Evolutionary conservation across 305 asterid genomes (phyloP).

Genomic region (Fraxinus dipetala): DNA sequence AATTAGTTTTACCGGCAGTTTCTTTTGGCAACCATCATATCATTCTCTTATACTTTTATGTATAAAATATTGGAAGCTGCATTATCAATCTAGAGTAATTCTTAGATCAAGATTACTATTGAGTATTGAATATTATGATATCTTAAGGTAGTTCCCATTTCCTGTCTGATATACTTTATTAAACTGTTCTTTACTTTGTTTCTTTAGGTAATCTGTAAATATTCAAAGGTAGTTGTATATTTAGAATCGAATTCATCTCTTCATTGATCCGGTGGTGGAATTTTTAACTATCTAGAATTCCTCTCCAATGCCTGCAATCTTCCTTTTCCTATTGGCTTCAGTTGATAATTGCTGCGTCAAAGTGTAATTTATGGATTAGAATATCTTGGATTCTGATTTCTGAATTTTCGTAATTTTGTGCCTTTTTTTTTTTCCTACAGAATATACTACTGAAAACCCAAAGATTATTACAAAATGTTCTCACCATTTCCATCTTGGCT

Average conservation of each 20-base stretch:
- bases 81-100: not conserved
- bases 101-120: not conserved
- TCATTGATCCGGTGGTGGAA: not conserved
- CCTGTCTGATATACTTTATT: not conserved
- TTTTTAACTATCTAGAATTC: slow-evolving; percentile 5
- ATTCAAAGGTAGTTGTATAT: not conserved
- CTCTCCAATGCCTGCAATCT: not conserved
- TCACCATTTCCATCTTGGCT: slow-evolving; percentile 93
- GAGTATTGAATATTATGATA: not conserved
- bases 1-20: not conserved
- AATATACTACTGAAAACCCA: slow-evolving; percentile 74
- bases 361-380: not conserved
- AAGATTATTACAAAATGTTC: slow-evolving; percentile 70
- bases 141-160: not conserved
- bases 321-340: slow-evolving; percentile 8
- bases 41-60: not conserved
- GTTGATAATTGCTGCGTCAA: not conserved
- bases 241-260: not conserved
- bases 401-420: slow-evolving; percentile 9
- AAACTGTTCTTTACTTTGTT: not conserved
- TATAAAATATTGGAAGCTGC: slow-evolving; percentile 3
- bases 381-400: not conserved
- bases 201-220: not conserved
- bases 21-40: not conserved
- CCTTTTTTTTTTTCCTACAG: slow-evolving; percentile 38